Base-by-base conservation (phyloP, 2,329 filamentous ascomycete genomes). In the Penicillium hesseltinei region DNA sequence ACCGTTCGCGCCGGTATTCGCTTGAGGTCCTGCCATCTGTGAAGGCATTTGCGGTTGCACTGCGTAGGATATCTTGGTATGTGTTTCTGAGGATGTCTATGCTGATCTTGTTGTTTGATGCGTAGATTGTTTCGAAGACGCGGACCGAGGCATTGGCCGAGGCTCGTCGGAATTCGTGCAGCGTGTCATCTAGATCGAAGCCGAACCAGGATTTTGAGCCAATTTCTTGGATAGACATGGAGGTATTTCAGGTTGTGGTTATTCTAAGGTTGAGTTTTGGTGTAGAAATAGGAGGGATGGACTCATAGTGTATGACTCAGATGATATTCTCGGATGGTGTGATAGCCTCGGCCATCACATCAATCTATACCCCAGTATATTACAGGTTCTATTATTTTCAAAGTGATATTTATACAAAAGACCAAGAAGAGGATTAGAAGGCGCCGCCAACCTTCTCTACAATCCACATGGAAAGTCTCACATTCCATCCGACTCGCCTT, bases 401-500 rank as follows among this genome's bases (percentile, higher is more conserved):
- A 49, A 36, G 15, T 11, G 23, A 36, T 44, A 46, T 45, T 40
- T 44, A 46, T 62, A 52, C 43, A 59, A 19, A 27, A 29, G 31
- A 25, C 23, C 43, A 40, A 49, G 39, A 49, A 58, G 23, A 29
- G 13, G 47, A 53, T 71, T 78, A 97, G 71, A 97, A 78, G n/a
- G 92, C 92, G 15, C 93, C 93, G 0, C 93, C 93, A 8, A 96
- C 83, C 35, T 91, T 79, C 66, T 86, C 84, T 5, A 97, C 92
- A 75, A 96, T 89, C 91, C 91, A 95, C 92, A 97, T 96, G 4
- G 92, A 91, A 60, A 96, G 75, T 58, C 91, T 81, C 39, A 99
- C 94, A 72, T 91, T 88, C 69, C 95, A 79, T 1, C 91, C 87
- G 0, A 97, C 94, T 57, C 91, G 86, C 59, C 94, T 82, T 71